Percentiles rank a stretch among this genome's conserved stretches.
These are phyloP conservation scores for Fomitopsis serialis DNA, from an alignment of 768 basidiomycete genomes.

Conservation along the genomic window DNA sequence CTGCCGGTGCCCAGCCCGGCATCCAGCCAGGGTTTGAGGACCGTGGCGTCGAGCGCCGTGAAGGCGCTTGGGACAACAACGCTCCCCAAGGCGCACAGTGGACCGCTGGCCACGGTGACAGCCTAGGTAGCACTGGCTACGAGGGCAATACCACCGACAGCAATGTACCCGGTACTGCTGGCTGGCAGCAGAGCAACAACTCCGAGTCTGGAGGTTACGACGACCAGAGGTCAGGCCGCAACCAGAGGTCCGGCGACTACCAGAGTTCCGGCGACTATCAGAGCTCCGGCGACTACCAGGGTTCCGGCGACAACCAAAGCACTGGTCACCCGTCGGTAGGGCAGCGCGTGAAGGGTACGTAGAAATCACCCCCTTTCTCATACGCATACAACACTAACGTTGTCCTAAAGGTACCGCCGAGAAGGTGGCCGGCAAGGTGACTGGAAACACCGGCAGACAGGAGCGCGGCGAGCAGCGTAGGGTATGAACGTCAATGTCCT, in stretches of 20 bases:
- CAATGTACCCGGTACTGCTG: slow-evolving; percentile 9
- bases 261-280: neutral
- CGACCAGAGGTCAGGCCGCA: slow-evolving; percentile 1
- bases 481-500: neutral
- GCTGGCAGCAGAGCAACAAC: slow-evolving; percentile 2
- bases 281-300: slow-evolving; percentile 5
- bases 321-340: slow-evolving; percentile 7
- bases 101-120: slow-evolving; percentile 9
- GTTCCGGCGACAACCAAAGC: neutral
- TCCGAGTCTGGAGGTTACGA: too few species aligned
- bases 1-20: neutral
- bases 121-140: slow-evolving; percentile 8
- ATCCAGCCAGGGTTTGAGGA: neutral
- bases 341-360: slow-evolving; percentile 12
- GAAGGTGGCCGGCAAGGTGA: slow-evolving; percentile 6
- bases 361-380: too few species aligned
- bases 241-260: slow-evolving; percentile 7
- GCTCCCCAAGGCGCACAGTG: slow-evolving; percentile 1
- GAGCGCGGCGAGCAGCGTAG: slow-evolving; percentile 11
- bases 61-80: neutral
- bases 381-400: too few species aligned
- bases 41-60: neutral
- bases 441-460: slow-evolving; percentile 5
- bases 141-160: slow-evolving; percentile 12
- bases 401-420: slow-evolving; percentile 1